Evolutionary conservation across 352 stramenopile genomes (phyloP), one percentile per base, ranked within the genome.

Genomic region (Globisporangium uncinulatum): DNA sequence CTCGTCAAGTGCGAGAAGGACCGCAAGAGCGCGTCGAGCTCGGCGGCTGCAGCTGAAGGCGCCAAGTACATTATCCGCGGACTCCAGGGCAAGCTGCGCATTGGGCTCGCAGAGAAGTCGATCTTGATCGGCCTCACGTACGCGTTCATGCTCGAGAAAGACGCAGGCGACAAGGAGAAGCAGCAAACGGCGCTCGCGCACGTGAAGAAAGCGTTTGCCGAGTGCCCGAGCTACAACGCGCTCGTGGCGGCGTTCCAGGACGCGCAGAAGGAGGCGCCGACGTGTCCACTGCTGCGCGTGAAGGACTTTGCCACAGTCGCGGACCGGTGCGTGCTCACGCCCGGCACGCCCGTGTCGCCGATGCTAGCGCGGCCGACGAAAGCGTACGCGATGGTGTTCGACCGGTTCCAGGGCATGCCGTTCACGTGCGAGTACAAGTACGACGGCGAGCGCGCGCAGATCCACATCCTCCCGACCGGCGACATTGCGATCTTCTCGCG

Each of bases 361-460:
- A 99, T 99, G 98, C 79, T 99, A 6, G 97, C 98, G 41, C 98
- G 99, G 54, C 97, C 98, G 0, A 97, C 94, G 1, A 99, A 99
- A 66, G 83, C 86, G 37, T 92, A 93, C 54, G 84, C 87, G 20
- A 98, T 99, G 79, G 97, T 99, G 10, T 89, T 99, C 45, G 97
- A 98, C 57, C 89, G 97, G 8, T 94, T 99, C 53, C 83, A 98
- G 66, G 95, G 92, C 31, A 84, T 92, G 67, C 75, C 83, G 36
- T 99, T 99, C 70, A 99, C 96, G 5, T 99, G 95, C 67, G 97
- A 99, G 71, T 99, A 98, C 88, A 99, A 99, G 76, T 99, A 99
- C 71, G 97, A 99, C 67, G 98, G 97, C 36, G 97, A 99, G 71
- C 83, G 97, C 46, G 95, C 97, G 6, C 97, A 99, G 69, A 92